A percentile compares a stretch with the other conserved stretches of the same genome.
These are phyloP conservation scores for Starmerella apis DNA, from an alignment of 805 yeast genomes.

Conservation along the genomic window DNA sequence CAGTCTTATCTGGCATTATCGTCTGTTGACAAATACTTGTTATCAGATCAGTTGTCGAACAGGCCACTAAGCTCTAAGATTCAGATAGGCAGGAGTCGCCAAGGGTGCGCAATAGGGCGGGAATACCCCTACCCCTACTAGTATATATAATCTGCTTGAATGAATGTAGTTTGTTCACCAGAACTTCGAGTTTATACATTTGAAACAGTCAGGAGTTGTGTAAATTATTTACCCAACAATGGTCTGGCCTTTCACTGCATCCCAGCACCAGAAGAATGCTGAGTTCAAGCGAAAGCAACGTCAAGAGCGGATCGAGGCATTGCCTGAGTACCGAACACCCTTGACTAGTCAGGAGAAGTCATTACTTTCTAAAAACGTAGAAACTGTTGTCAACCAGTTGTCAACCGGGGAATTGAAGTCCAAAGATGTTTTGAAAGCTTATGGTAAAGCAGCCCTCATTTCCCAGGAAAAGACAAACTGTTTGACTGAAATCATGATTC, in stretches of 20 bases:
- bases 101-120: too few relatives aligned
- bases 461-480: slow-evolving; percentile 51
- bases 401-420: slow-evolving; percentile 41
- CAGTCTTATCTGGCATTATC: not conserved
- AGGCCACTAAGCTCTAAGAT: not conserved
- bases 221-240: not conserved
- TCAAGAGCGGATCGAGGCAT: slow-evolving; percentile 29
- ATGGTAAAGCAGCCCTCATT: slow-evolving; percentile 52
- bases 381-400: slow-evolving; percentile 37
- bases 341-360: slow-evolving; percentile 30
- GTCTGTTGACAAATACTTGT: not conserved
- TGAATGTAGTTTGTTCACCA: too few relatives aligned
- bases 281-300: slow-evolving; percentile 31
- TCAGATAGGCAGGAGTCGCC: not conserved
- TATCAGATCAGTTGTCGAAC: not conserved
- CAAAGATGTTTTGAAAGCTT: slow-evolving; percentile 48
- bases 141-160: too few relatives aligned
- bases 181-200: too few relatives aligned
- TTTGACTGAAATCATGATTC: slow-evolving; percentile 51
- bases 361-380: slow-evolving; percentile 37
- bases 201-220: not conserved
- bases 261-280: slow-evolving; percentile 12
- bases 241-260: slow-evolving; percentile 8
- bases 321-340: slow-evolving; percentile 35
- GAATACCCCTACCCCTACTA: too few relatives aligned